These are phyloP conservation scores for Ophiostoma sp. DNA, from an alignment of 2,329 filamentous ascomycete species.

Conservation along the genomic window DNA sequence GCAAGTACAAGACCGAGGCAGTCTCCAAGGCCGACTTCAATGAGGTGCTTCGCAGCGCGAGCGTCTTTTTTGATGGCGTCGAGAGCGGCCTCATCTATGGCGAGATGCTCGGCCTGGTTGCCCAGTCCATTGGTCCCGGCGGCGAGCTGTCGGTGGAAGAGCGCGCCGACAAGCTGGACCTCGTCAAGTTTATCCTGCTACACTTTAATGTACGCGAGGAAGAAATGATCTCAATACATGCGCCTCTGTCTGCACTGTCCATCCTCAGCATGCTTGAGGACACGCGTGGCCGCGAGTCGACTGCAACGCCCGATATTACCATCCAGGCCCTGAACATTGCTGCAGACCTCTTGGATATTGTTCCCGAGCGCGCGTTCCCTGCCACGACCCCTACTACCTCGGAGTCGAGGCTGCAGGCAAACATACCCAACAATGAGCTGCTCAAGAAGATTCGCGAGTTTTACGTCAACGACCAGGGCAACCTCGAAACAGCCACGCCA, in stretches of 20 bases:
- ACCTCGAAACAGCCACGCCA: constrained; percentile 54
- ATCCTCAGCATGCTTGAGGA: constrained; percentile 57
- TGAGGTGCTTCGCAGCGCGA: constrained; percentile 88
- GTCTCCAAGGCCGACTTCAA: constrained; percentile 65
- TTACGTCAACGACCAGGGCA: constrained; percentile 66
- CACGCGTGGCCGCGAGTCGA: constrained; percentile 37
- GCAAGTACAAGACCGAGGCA: constrained; percentile 63
- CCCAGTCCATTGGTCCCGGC: constrained; percentile 51
- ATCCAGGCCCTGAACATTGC: constrained; percentile 45
- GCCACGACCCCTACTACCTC: constrained; percentile 16
- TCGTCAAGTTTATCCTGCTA: constrained; percentile 74
- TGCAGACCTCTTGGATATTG: constrained; percentile 54
- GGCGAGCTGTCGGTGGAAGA: constrained; percentile 42
- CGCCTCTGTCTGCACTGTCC: constrained; percentile 68
- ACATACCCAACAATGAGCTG: constrained; percentile 45
- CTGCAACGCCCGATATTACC: constrained; percentile 24
- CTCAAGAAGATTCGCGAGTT: constrained; percentile 59
- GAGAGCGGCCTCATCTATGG: constrained; percentile 91
- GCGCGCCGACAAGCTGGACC: constrained; percentile 58
- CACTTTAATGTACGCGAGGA: constrained; percentile 94
- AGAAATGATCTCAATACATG: constrained; percentile 86
- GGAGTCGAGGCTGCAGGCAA: constrained; percentile 6
- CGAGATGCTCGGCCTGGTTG: constrained; percentile 66
- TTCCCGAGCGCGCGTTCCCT: constrained; percentile 60
- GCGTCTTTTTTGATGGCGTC: constrained; percentile 94